Base-by-base conservation (phyloP, 2,329 filamentous ascomycete species). In the Pseudogymnoascus sp. region DNA sequence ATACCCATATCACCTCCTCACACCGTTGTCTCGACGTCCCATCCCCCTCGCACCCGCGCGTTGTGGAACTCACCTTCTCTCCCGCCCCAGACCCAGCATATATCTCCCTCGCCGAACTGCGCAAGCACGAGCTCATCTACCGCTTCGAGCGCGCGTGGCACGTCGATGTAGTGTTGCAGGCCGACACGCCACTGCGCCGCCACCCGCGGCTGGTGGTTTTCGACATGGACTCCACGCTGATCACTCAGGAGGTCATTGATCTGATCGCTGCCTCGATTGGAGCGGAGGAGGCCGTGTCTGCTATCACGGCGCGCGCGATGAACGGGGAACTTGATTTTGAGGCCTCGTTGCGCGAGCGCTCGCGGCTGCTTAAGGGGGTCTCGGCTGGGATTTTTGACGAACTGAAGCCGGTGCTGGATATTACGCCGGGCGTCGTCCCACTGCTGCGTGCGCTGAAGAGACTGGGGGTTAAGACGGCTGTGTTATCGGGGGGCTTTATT, bases 201-300 rank as follows among this genome's bases (percentile, higher is more conserved):
- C 84, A 95, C 74, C 92, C 92, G 66, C 84, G 93, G 7, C 80
- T 97, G 9, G 91, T 93, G 3, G 90, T 97, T 33, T 99, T 99
- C 71, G 94, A 99, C 74, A 99, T 99, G 94, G 94, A 99, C 77
- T 94, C 89, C 74, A 99, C 94, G 0, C 82, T 99, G 63, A 97
- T 99, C 72, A 89, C 93, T 60, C 92, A 99, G 74, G 94, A 99
- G 77, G 92, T 97, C 63, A 97, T 99, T 71, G 94, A 99, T 74
- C 86, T 97, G 69, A 87, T 99, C 61, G 94, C 94, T 3, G 86
- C 88, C 60, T 88, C 88, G 37, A 84, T 96, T 2, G 90, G 91
- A 59, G 82, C 95, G n/a, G 85, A 90, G 68, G 85, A 85, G 60
- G 79, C 89, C 68, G 93, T 99, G 38, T 89, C 91, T 8, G 85